Conservation (phyloP, 2,329 filamentous ascomycete genomes). For the Verticillium alfalfae region DNA sequence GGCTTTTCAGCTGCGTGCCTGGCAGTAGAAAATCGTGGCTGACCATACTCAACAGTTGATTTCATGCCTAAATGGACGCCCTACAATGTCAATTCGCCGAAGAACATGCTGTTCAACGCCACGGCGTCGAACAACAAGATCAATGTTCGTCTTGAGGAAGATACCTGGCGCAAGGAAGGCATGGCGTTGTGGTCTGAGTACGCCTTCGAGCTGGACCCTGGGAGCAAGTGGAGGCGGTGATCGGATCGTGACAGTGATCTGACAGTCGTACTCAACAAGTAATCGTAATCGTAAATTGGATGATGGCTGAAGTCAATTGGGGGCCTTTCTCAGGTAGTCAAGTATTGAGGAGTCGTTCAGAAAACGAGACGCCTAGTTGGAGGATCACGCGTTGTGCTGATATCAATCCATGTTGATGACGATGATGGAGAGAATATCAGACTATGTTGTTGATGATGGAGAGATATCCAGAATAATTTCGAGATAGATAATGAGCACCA, state of each 20-base stretch:
- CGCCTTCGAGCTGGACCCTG: constrained; percentile 1
- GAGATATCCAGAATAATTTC: too few species aligned
- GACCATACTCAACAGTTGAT: background rate
- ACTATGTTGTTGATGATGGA: too few species aligned
- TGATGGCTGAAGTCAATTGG: background rate
- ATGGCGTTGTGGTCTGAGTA: constrained; percentile 3
- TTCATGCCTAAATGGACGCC: constrained; percentile 10
- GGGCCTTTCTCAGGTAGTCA: too few species aligned
- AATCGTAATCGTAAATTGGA: background rate
- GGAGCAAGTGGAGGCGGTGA: constrained; percentile 1
- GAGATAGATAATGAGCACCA: too few species aligned
- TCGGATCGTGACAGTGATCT: background rate
- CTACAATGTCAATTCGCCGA: constrained; percentile 9
- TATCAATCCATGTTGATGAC: too few species aligned
- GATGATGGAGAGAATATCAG: too few species aligned
- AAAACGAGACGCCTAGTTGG: too few species aligned
- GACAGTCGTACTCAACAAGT: background rate
- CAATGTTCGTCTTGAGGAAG: constrained; percentile 10
- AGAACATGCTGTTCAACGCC: constrained; percentile 12
- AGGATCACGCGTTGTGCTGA: too few species aligned
- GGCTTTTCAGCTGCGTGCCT: background rate
- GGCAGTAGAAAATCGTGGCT: background rate
- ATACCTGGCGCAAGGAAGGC: constrained; percentile 8
- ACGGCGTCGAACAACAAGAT: constrained; percentile 9
- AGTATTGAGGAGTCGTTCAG: too few species aligned